Percentiles rank a stretch among this genome's conserved stretches.
Evolutionary conservation across 306 rosid species (phyloP).

Genomic region (cucumber (Cucumis sativus)): Cucumber_9930_V3 NC_026655.2:29937501-29938000

Average conservation of each 20-base stretch:
- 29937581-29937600: constrained; percentile 11
- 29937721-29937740: not conserved
- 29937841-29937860: not conserved
- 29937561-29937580: not conserved
- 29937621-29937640: not conserved
- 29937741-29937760: not conserved
- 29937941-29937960: not conserved
- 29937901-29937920: not conserved
- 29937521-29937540: too few relatives aligned
- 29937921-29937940: not conserved
- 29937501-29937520: not conserved
- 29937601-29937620: constrained; percentile 8
- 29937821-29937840: not conserved
- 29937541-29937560: not conserved
- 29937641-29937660: constrained; percentile 15
- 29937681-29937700: constrained; percentile 7
- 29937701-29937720: not conserved
- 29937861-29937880: not conserved
- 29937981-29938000: not conserved
- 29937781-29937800: too few relatives aligned
- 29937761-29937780: not conserved
- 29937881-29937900: not conserved
- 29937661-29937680: constrained; percentile 5
- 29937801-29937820: not conserved
- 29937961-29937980: not conserved